Evolutionary conservation across 768 basidiomycete species (phyloP).

Genomic region (Mycena rebaudengoi): DNA sequence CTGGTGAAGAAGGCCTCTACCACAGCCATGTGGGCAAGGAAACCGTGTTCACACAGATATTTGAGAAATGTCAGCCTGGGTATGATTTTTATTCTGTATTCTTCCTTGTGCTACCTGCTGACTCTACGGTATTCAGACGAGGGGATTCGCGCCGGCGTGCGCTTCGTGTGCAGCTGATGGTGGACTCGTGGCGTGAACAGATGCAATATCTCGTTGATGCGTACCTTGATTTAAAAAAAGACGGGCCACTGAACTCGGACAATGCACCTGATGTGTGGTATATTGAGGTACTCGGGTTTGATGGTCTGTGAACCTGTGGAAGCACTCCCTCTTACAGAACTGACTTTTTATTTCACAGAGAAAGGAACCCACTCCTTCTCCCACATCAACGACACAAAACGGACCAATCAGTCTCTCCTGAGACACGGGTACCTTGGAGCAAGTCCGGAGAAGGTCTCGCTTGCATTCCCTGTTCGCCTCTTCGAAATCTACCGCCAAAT

Average conservation of each 20-base stretch:
- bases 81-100: background rate
- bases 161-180: background rate
- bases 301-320: background rate
- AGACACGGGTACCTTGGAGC: conserved; percentile 32
- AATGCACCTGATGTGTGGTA: background rate
- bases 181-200: conserved; percentile 3
- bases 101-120: background rate
- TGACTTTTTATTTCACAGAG: background rate
- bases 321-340: background rate
- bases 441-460: conserved; percentile 20
- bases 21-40: conserved; percentile 18
- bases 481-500: conserved; percentile 35
- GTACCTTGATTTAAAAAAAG: background rate
- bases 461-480: conserved; percentile 26
- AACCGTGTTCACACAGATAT: background rate
- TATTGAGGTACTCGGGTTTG: background rate
- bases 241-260: background rate
- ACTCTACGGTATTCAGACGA: background rate
- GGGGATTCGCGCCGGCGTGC: conserved; percentile 1
- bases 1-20: no score
- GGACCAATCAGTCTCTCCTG: conserved; percentile 27
- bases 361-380: background rate
- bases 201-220: background rate
- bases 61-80: conserved; percentile 12
- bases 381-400: background rate